phyloP scores from a whole-genome alignment of 2,329 filamentous ascomycete species.

The Leptoxyphium fumago region DNA sequence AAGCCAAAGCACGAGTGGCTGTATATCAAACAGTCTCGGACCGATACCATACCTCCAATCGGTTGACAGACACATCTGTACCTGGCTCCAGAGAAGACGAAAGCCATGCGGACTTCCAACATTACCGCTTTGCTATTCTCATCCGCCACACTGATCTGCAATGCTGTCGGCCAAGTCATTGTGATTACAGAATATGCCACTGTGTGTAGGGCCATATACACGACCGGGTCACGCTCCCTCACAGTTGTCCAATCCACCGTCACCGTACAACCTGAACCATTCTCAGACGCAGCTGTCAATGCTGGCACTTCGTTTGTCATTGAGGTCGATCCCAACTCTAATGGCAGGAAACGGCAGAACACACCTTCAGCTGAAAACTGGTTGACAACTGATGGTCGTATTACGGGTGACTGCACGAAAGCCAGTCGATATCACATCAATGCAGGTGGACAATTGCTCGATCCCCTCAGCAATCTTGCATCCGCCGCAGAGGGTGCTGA shows the following conservation, averaged over 20 bases:
- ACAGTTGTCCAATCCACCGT: conserved; percentile 17
- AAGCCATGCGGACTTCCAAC: background rate
- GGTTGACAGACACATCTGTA: too few species aligned
- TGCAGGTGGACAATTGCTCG: conserved; percentile 11
- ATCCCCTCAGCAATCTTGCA: conserved; percentile 10
- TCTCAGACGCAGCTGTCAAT: conserved; percentile 16
- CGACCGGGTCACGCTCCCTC: conserved; percentile 7
- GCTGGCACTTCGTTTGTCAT: conserved; percentile 19
- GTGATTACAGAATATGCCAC: conserved; percentile 15
- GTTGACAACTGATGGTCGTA: conserved; percentile 19
- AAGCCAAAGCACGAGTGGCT: too few species aligned
- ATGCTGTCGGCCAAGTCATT: conserved; percentile 9
- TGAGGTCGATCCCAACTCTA: conserved; percentile 8
- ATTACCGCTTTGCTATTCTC: background rate
- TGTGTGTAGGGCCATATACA: conserved; percentile 14
- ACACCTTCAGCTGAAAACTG: conserved; percentile 8
- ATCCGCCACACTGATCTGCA: conserved; percentile 5
- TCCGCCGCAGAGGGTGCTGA: conserved; percentile 12
- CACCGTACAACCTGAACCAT: conserved; percentile 10
- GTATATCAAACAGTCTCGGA: too few species aligned
- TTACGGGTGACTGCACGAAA: conserved; percentile 14
- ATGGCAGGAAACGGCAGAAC: conserved; percentile 10
- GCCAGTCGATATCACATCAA: conserved; percentile 19
- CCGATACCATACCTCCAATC: too few species aligned
- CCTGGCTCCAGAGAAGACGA: too few species aligned